Percentiles rank a stretch among this genome's conserved stretches.
Evolutionary conservation across 2,329 filamentous ascomycete species (phyloP).

Genomic region (Aureobasidium sp.): DNA sequence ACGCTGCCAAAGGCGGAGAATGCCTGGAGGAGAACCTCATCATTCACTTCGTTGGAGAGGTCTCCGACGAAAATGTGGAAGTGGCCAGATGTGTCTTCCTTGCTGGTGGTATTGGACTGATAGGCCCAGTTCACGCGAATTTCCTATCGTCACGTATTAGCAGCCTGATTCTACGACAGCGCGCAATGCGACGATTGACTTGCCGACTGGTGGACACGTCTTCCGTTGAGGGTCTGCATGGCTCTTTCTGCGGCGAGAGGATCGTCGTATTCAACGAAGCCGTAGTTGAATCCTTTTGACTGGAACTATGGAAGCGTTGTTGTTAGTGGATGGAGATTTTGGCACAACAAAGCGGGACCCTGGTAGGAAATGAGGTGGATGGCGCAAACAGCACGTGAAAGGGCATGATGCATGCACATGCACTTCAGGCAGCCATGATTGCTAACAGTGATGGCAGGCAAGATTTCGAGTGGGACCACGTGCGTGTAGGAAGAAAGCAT

Average conservation of each 20-base stretch:
- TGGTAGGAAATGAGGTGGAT: not conserved
- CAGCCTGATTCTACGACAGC: not conserved
- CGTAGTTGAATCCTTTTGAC: constrained; percentile 97
- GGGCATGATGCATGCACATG: constrained; percentile 13
- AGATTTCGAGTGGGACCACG: constrained; percentile 17
- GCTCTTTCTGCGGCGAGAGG: constrained; percentile 92
- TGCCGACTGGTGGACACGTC: constrained; percentile 92
- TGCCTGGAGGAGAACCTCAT: constrained; percentile 85
- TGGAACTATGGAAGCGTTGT: constrained; percentile 40
- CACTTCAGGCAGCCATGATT: constrained; percentile 15
- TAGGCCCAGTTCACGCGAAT: constrained; percentile 99
- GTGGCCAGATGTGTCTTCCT: constrained; percentile 96
- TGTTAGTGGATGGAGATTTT: constrained; percentile 2
- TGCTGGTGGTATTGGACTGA: constrained; percentile 84
- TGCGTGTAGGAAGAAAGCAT: constrained; percentile 14
- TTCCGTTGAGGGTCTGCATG: constrained; percentile 93
- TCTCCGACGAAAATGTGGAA: constrained; percentile 99
- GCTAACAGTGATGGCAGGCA: constrained; percentile 10
- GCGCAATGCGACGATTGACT: constrained; percentile 29
- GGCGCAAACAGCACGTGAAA: constrained; percentile 14
- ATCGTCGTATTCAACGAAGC: constrained; percentile 98
- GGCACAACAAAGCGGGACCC: not conserved
- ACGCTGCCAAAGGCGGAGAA: constrained; percentile 95
- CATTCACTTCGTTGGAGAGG: constrained; percentile 96
- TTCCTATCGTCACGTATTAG: constrained; percentile 54